Conservation (phyloP, 495 filamentous ascomycete species). For the Penicillium coprophilum region DNA sequence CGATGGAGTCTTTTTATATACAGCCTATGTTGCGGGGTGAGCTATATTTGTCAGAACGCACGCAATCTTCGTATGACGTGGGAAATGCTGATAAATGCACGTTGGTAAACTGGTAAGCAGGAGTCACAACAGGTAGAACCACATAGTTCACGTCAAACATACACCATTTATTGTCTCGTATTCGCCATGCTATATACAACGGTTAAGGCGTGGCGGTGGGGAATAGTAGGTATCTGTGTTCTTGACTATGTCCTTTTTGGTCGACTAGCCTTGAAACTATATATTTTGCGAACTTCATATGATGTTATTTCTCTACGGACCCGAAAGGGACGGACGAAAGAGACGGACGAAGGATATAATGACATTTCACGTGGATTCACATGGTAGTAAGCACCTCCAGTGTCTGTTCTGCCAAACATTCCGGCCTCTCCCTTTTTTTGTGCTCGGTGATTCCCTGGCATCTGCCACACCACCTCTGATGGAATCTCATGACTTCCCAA, state of each 20-base stretch:
- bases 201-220: no score
- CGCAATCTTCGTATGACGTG: conserved; percentile 32
- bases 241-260: no score
- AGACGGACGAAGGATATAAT: no score
- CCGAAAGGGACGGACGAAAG: no score
- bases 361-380: no score
- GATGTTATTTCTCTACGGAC: no score
- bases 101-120: neutral
- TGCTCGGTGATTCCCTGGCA: neutral
- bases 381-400: no score
- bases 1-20: conserved; percentile 14
- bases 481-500: neutral
- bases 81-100: conserved; percentile 32
- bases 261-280: no score
- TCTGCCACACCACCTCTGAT: neutral
- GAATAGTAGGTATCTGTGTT: no score
- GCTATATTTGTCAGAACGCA: conserved; percentile 37
- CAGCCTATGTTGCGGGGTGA: conserved; percentile 17
- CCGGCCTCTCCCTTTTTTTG: neutral
- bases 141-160: conserved; percentile 9
- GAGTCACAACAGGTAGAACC: neutral
- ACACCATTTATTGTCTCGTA: conserved; percentile 2
- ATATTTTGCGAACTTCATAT: no score
- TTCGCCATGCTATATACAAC: neutral
- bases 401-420: no score